Evolutionary conservation across 1,284 basidiomycete species (phyloP).

Genomic region (Lentinula novae-zelandiae): DNA sequence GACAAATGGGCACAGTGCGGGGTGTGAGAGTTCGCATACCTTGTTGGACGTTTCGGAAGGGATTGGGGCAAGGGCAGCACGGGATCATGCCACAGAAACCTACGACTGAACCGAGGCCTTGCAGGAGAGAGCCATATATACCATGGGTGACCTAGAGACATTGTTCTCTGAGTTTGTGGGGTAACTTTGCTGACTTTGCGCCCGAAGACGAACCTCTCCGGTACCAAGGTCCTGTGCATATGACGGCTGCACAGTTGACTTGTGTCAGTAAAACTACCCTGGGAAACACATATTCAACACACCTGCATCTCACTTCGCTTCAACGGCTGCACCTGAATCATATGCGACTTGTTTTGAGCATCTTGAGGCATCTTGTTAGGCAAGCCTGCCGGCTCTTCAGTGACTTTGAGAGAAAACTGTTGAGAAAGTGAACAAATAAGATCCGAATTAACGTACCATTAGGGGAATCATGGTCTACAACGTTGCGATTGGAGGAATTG

Average conservation of each 20-base stretch:
- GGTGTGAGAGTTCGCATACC: conserved; percentile 36
- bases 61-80: conserved; percentile 80
- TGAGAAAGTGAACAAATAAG: neutral
- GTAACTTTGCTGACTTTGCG: too few species aligned
- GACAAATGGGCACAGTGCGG: neutral
- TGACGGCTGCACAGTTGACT: conserved; percentile 52
- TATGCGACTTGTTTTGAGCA: conserved; percentile 20
- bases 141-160: conserved; percentile 67
- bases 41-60: conserved; percentile 79
- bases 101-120: conserved; percentile 54
- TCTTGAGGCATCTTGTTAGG: conserved; percentile 1
- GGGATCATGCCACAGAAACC: conserved; percentile 79
- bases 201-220: conserved; percentile 37
- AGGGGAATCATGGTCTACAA: conserved; percentile 73
- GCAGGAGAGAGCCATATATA: conserved; percentile 79
- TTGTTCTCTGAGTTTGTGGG: conserved; percentile 9
- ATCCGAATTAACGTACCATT: conserved; percentile 43
- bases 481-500: conserved; percentile 47
- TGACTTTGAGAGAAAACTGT: conserved; percentile 8
- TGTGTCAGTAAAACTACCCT: conserved; percentile 16
- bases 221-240: conserved; percentile 87
- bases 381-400: conserved; percentile 10
- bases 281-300: conserved; percentile 16
- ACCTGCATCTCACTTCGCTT: conserved; percentile 86
- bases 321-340: conserved; percentile 78